Evolutionary conservation across 805 yeast species (phyloP), one percentile per base, ranked within the genome.

Genomic region (Yarrowia sp.): DNA sequence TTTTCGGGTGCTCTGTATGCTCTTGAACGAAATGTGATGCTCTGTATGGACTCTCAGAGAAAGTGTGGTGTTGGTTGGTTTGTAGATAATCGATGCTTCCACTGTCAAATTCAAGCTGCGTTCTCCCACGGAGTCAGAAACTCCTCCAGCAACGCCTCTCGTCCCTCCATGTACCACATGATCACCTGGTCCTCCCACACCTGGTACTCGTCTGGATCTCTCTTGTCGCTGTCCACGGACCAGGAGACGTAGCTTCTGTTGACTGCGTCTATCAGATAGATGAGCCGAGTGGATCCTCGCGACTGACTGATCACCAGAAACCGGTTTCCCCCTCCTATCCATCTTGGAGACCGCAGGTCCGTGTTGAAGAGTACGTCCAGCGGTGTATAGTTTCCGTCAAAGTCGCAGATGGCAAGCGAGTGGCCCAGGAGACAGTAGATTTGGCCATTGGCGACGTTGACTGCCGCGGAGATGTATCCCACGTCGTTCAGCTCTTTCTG

Each of bases 151-250:
- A 14, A 14, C 27, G 22, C 38, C 38, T 14, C 38, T 21, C 55
- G n/a, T 2, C 18, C 19, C 14, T 47, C 38, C 19, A 47, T 6
- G 21, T 31, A 47, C 55, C 55, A 47, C 38, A 31, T 31, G 19
- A 47, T 22, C 38, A 47, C 38, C 38, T 47, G 55, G 7, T 47
- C 55, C 14, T 14, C 27, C 22, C n/a, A 32, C 10, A 47, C 19
- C 55, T 47, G 55, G 6, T 19, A 19, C 38, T 47, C 55, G 9
- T 47, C 55, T 2, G 55, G 38, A 14, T 47, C 55, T 21, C 55
- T 31, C 27, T 47, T 47, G 6, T 31, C 27, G 10, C 18, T 5
- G 1, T 47, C 55, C 4, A 47, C 29, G 5, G 55, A 22, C 55
- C 55, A 47, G 5, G 38, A 31, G 21, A 32, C 55, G 21, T 31